Percentiles rank a stretch among this genome's conserved stretches.
Evolutionary conservation across 805 yeast species (phyloP).

Genomic region (Cyberlindnera samutprakarnensis): DNA sequence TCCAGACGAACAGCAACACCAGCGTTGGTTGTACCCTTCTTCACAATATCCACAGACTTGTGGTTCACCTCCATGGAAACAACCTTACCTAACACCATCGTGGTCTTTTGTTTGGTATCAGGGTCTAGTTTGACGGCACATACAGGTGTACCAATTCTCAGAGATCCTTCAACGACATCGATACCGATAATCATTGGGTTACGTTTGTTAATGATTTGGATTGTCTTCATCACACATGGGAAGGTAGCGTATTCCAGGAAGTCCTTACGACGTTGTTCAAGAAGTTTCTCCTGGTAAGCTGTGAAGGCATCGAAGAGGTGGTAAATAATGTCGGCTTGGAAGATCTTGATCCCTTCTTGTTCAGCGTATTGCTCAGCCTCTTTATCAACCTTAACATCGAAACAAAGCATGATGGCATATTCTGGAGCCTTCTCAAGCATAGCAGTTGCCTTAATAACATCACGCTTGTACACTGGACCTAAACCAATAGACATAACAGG

Average conservation of each 20-base stretch:
- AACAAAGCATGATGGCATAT: slow-evolving; percentile 95
- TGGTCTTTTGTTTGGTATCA: slow-evolving; percentile 62
- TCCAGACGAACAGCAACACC: slow-evolving; percentile 99
- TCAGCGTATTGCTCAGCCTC: slow-evolving; percentile 98
- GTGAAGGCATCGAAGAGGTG: slow-evolving; percentile 94
- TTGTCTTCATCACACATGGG: slow-evolving; percentile 92
- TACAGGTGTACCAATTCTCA: slow-evolving; percentile 90
- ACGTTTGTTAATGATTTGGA: slow-evolving; percentile 96
- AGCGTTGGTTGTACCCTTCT: slow-evolving; percentile 92
- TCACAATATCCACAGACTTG: slow-evolving; percentile 67
- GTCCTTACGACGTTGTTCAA: slow-evolving; percentile 87
- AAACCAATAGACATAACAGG: slow-evolving; percentile 98
- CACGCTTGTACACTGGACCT: slow-evolving; percentile 98
- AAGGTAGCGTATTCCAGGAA: slow-evolving; percentile 82
- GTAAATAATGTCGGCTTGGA: slow-evolving; percentile 94
- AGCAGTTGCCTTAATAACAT: slow-evolving; percentile 94
- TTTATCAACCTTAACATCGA: slow-evolving; percentile 93
- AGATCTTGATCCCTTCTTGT: slow-evolving; percentile 85
- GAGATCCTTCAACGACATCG: slow-evolving; percentile 86
- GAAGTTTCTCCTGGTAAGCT: slow-evolving; percentile 79
- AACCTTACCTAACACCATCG: slow-evolving; percentile 76
- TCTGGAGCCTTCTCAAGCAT: slow-evolving; percentile 97
- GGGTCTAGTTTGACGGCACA: slow-evolving; percentile 91
- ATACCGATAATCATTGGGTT: slow-evolving; percentile 99
- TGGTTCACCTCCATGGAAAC: slow-evolving; percentile 94